Base-by-base conservation (phyloP, 192 early-diverging fungal species). In the Coemansia sp. region DNA sequence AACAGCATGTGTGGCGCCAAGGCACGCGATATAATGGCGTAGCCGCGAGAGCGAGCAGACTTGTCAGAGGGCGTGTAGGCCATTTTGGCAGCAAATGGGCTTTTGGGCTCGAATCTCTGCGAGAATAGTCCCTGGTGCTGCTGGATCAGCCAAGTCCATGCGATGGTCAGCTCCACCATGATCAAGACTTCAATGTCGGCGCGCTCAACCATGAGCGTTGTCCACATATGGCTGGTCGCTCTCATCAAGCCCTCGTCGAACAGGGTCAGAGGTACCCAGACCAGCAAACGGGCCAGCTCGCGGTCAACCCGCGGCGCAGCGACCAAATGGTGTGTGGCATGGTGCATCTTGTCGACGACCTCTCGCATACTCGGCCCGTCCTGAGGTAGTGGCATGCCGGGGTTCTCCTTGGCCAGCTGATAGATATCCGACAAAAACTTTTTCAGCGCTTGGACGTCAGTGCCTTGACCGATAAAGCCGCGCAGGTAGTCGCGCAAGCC, bases 71-170 rank as follows among this genome's bases (percentile, higher is more conserved):
- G 94, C 27, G 94, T 87, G 75, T 99, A 98, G 27, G 91, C 92
- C 94, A 99, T 97, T 70, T 92, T 93, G 70, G 82, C 87, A 49
- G 89, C 90, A 85, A 98, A 99, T 13, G 96, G 94, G 73, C 94
- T 89, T 15, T 70, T 60, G 13, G 80, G 79, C 66, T 74, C 71
- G 34, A 80, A 85, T 33, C 76, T 76, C 31, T 76, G 83, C 38
- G 89, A 92, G 68, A 92, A 99, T 39, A 99, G 71, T 11, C 97
- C 97, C 64, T 91, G 90, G 61, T 89, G 86, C 53, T 94, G 87
- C 62, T 89, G 81, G 18, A 90, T 86, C 50, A 90, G 88, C 86
- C 90, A 93, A 49, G 89, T 89, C 97, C 97, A 99, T 10, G 90
- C 89, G 16, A 88, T 78, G 6, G 93, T 84, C 64, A 99, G 88